These are phyloP conservation scores for Dissophora ornata DNA, from an alignment of 192 early-diverging fungal genomes.

Conservation along the genomic window DNA sequence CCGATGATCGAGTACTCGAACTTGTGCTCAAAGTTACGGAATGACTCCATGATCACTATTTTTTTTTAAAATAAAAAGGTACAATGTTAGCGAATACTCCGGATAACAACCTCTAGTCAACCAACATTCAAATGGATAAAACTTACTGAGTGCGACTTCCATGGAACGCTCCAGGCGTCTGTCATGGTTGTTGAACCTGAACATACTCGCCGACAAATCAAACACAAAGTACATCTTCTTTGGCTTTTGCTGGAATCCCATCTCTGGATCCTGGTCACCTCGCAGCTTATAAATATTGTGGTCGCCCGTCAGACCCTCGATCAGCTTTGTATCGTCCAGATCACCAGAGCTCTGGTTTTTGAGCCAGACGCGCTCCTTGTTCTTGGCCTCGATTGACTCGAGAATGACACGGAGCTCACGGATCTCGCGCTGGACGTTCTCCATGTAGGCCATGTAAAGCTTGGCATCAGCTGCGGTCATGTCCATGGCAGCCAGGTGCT, in stretches of 20 bases:
- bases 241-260: conserved; percentile 77
- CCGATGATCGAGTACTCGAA: conserved; percentile 81
- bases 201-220: conserved; percentile 81
- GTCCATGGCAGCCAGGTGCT: conserved; percentile 73
- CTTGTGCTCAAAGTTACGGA: conserved; percentile 82
- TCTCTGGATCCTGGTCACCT: conserved; percentile 79
- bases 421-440: conserved; percentile 74
- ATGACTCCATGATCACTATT: conserved; percentile 77
- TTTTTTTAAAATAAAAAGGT: neutral
- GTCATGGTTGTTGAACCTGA: conserved; percentile 72
- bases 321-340: conserved; percentile 82
- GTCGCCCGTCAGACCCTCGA: conserved; percentile 82
- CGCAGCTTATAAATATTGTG: conserved; percentile 82
- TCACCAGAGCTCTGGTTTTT: conserved; percentile 84
- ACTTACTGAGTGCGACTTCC: conserved; percentile 69
- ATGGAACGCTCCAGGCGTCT: conserved; percentile 69
- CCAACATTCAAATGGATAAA: neutral
- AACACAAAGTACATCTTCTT: conserved; percentile 84
- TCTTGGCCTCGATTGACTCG: conserved; percentile 80
- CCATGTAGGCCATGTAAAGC: conserved; percentile 64
- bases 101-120: neutral
- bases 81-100: no score
- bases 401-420: conserved; percentile 81
- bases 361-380: conserved; percentile 87
- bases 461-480: conserved; percentile 78